These are phyloP conservation scores for Stenocarpella maydis DNA, from an alignment of 2,329 filamentous ascomycete genomes.

Conservation along the genomic window DNA sequence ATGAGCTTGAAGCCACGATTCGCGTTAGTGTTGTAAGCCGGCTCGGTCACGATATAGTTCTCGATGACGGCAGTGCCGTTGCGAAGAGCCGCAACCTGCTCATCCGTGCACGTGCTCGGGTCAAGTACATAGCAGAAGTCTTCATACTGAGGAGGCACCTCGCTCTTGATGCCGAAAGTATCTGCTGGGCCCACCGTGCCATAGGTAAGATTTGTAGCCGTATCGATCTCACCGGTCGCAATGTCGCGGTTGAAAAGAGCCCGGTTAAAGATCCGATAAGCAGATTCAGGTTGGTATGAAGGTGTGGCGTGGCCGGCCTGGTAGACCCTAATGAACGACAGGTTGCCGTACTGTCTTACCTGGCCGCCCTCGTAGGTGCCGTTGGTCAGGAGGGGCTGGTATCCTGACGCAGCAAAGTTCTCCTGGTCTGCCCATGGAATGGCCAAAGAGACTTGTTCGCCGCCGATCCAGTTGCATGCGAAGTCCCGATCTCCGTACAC, in stretches of 20 bases:
- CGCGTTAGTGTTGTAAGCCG: background rate
- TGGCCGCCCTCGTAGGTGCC: constrained; percentile 59
- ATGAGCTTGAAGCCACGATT: background rate
- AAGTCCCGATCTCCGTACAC: constrained; percentile 66
- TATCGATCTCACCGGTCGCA: constrained; percentile 48
- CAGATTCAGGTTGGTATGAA: constrained; percentile 55
- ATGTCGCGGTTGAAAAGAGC: constrained; percentile 56
- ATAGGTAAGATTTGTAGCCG: constrained; percentile 8
- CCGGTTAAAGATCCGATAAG: constrained; percentile 57
- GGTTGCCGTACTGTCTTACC: constrained; percentile 72
- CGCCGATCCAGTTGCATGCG: constrained; percentile 58
- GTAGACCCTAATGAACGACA: constrained; percentile 64
- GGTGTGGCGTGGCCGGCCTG: constrained; percentile 62
- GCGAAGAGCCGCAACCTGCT: constrained; percentile 35
- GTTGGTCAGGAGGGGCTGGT: constrained; percentile 69
- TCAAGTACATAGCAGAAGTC: constrained; percentile 25
- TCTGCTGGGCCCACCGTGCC: constrained; percentile 15
- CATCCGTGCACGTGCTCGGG: constrained; percentile 21
- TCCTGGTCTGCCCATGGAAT: constrained; percentile 69
- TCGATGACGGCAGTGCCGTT: constrained; percentile 35
- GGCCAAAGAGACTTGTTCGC: constrained; percentile 54
- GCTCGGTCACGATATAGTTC: constrained; percentile 36
- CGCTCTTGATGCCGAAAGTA: constrained; percentile 9
- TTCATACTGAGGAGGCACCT: background rate
- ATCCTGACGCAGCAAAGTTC: constrained; percentile 67